phyloP scores from a whole-genome alignment of 2,329 filamentous ascomycete genomes.

The Lachnellula subtilissima region DNA sequence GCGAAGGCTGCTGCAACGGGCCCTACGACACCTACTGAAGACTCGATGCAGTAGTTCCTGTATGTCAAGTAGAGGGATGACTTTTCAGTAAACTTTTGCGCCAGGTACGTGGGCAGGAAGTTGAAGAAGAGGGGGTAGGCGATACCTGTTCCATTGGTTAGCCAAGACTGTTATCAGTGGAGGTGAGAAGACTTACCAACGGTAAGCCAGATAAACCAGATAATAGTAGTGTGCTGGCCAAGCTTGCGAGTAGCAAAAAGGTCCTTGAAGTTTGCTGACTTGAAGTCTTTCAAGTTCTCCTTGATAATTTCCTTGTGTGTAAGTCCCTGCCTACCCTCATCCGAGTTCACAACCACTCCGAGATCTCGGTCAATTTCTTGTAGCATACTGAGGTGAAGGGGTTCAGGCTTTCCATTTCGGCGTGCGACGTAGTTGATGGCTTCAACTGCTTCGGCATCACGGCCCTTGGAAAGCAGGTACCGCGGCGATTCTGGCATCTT shows the following conservation, averaged over 20 bases:
- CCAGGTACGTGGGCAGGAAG: conserved; percentile 10
- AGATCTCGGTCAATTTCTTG: conserved; percentile 39
- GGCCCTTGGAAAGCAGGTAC: conserved; percentile 92
- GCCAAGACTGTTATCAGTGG: background rate
- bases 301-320: conserved; percentile 3
- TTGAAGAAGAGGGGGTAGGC: conserved; percentile 13
- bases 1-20: conserved; percentile 6
- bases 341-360: conserved; percentile 3
- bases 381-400: conserved; percentile 36
- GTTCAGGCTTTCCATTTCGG: conserved; percentile 43
- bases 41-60: conserved; percentile 6
- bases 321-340: conserved; percentile 1
- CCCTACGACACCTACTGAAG: conserved; percentile 4
- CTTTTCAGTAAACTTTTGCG: conserved; percentile 4
- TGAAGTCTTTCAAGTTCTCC: conserved; percentile 5
- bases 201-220: conserved; percentile 11
- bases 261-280: conserved; percentile 8
- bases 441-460: conserved; percentile 75
- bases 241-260: conserved; percentile 6
- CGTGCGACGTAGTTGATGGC: conserved; percentile 42
- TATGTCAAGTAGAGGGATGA: conserved; percentile 8
- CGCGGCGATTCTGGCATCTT: conserved; percentile 79
- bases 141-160: background rate
- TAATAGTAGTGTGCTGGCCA: conserved; percentile 1
- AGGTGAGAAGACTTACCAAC: conserved; percentile 1